Conservation (phyloP, 1,139 yeast genomes). For the Taphrina deformans region DNA sequence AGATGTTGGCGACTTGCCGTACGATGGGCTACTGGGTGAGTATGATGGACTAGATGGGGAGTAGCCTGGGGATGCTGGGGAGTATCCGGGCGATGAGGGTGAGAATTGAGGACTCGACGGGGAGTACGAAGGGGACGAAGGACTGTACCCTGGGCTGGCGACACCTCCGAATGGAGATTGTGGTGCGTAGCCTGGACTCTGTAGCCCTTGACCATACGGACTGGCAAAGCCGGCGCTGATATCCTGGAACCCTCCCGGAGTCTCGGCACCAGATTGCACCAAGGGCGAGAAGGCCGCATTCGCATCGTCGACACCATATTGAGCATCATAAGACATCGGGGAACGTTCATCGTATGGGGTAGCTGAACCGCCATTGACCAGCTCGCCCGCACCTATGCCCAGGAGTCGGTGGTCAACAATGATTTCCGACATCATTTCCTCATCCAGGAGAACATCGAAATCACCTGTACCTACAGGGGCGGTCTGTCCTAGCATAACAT, state of each 20-base stretch:
- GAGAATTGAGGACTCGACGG: conserved; percentile 72
- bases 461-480: conserved; percentile 99
- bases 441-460: conserved; percentile 93
- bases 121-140: conserved; percentile 72
- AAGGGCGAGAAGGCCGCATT: conserved; percentile 75
- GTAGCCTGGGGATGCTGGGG: conserved; percentile 75
- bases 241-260: conserved; percentile 87
- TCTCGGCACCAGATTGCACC: conserved; percentile 80
- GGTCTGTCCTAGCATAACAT: conserved; percentile 95
- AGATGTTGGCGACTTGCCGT: not conserved
- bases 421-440: conserved; percentile 71
- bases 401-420: conserved; percentile 53
- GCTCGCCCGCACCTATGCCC: conserved; percentile 49
- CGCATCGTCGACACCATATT: conserved; percentile 77
- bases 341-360: conserved; percentile 88
- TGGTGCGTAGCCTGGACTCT: conserved; percentile 65
- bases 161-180: conserved; percentile 57
- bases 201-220: conserved; percentile 58
- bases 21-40: conserved; percentile 68
- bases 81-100: conserved; percentile 74
- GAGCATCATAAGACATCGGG: conserved; percentile 69
- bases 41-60: conserved; percentile 72
- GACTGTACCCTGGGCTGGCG: conserved; percentile 51
- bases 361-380: conserved; percentile 77
- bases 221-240: conserved; percentile 62